Percentiles rank a stretch among this genome's conserved stretches.
phyloP scores from a whole-genome alignment of 225 moss, liverwort and hornwort species.

The Climacium dendroides region DNA sequence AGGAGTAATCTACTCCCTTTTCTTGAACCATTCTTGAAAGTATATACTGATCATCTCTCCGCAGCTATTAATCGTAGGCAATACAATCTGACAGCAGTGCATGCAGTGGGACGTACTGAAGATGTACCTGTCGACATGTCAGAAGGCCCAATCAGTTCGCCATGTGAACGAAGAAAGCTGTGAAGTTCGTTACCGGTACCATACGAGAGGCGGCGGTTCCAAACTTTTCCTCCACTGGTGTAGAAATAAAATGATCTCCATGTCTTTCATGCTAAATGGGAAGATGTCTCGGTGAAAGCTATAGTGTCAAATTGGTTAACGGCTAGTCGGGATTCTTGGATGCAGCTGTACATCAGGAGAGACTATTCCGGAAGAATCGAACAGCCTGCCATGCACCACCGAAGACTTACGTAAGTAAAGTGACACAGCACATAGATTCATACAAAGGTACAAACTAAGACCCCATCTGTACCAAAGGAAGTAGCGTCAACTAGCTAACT shows the following conservation, averaged over 20 bases:
- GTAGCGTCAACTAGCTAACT: background rate
- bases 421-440: background rate
- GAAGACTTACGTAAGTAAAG: background rate
- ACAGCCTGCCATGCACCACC: constrained; percentile 44
- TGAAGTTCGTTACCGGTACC: background rate
- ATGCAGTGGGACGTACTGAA: background rate
- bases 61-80: background rate
- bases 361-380: constrained; percentile 67
- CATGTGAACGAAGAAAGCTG: background rate
- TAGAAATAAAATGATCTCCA: background rate
- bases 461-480: background rate
- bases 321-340: background rate
- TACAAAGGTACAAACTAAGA: background rate
- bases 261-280: background rate
- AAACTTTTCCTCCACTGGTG: background rate
- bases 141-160: background rate
- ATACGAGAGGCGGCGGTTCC: background rate
- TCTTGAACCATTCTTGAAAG: background rate
- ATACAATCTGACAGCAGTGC: background rate
- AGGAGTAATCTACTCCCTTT: background rate
- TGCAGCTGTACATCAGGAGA: constrained; percentile 20
- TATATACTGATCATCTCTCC: background rate
- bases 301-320: background rate
- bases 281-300: background rate
- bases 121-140: background rate